Evolutionary conservation across 306 rosid genomes (phyloP), one percentile per base, ranked within the genome.

Genomic region (Quillaja saponaria): DNA sequence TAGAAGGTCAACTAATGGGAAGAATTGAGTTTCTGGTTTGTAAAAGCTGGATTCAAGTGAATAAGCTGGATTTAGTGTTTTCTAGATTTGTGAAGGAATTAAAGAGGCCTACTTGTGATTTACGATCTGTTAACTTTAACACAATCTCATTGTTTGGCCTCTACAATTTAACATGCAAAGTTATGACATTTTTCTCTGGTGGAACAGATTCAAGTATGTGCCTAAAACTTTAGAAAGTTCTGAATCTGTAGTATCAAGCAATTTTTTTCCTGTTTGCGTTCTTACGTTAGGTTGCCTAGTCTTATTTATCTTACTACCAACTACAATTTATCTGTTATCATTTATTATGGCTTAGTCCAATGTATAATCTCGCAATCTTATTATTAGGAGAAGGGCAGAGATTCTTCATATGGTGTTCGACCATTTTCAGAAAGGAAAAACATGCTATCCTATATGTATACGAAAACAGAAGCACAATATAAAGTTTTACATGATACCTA

Each of bases 401-500:
- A 58, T 59, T 69, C 68, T 41, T 8, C 80, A 34, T 69, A 38
- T 73, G 61, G 56, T 61, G 53, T 76, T 82, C 52, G 60, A 34
- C 15, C 72, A 56, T 48, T 52, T 74, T 34, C 72, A 52, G 63
- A 85, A 79, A 67, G 66, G 64, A 69, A 25, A 42, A 56, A 21
- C 31, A 10, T 72, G 59, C 34, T 78, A 76, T 71, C 71, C 80
- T 40, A 68, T 74, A 70, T 67, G 60, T 61, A 60, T 74, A 31
- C 80, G 55, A 38, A 78, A 65, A 53, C 75, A 50, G 31, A 76
- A 49, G 14, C 67, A 45, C 58, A 41, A 62, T 66, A 11, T 34
- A 52, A 89, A 78, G 82, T 61, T 78, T 68, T 78, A 71, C 75
- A 62, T 70, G 69, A 46, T 77, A 13, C 85, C 84, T 35, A 34